Evolutionary conservation across 2,329 filamentous ascomycete species (phyloP).

Genomic region (Rasamsonia emersonii): DNA sequence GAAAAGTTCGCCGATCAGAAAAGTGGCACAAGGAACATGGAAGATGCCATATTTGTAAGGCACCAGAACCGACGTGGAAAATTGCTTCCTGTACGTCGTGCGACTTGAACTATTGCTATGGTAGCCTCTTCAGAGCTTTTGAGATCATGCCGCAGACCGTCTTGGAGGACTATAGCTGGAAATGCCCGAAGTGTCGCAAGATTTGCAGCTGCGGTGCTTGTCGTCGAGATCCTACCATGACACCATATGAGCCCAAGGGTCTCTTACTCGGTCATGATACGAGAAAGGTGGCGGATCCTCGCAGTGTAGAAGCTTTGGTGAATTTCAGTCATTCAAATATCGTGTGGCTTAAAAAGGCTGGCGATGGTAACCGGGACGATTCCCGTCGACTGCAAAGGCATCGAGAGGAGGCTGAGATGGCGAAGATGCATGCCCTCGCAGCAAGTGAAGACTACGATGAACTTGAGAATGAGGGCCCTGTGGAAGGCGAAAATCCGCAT

Average conservation of each 20-base stretch:
- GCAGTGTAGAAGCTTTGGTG: slow-evolving; percentile 82
- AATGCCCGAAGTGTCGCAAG: slow-evolving; percentile 75
- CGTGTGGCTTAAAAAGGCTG: slow-evolving; percentile 61
- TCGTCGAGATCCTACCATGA: slow-evolving; percentile 57
- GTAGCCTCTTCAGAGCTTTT: slow-evolving; percentile 83
- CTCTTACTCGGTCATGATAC: slow-evolving; percentile 89
- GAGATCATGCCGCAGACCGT: slow-evolving; percentile 78
- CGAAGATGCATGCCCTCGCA: slow-evolving; percentile 39
- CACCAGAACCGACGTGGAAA: slow-evolving; percentile 74
- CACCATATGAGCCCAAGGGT: slow-evolving; percentile 76
- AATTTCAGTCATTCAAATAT: slow-evolving; percentile 88
- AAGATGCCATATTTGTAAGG: slow-evolving; percentile 73
- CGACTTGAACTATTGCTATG: slow-evolving; percentile 76
- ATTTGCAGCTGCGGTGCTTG: slow-evolving; percentile 85
- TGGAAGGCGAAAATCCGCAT: slow-evolving; percentile 5
- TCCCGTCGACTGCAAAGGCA: slow-evolving; percentile 40
- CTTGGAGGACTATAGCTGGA: slow-evolving; percentile 74
- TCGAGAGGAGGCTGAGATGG: slow-evolving; percentile 45
- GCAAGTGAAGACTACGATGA: slow-evolving; percentile 37
- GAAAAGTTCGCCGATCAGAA: slow-evolving; percentile 45
- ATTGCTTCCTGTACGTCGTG: slow-evolving; percentile 75
- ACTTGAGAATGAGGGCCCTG: slow-evolving; percentile 19
- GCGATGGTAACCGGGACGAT: slow-evolving; percentile 40
- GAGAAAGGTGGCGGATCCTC: slow-evolving; percentile 76
- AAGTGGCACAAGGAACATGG: slow-evolving; percentile 43